Base-by-base conservation (phyloP, 148 eudicot species). In the Euryodendron excelsum region DNA sequence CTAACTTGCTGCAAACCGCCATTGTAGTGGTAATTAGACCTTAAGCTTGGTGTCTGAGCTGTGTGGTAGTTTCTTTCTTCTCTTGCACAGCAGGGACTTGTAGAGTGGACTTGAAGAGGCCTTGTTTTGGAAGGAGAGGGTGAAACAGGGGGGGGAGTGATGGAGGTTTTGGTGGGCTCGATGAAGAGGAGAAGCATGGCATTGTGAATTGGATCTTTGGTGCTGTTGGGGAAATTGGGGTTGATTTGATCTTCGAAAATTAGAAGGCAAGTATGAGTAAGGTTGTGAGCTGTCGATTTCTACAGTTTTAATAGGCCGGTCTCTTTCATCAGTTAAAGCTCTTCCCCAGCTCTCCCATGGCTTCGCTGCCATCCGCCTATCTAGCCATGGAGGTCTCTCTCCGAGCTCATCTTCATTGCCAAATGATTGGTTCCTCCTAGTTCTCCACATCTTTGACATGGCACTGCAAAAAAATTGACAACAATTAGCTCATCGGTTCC, bases 271-370 rank as follows among this genome's bases (percentile, higher is more conserved):
- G 85, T 92, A 85, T 9, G 91, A 84, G 83, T 85, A 86, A 25
- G 94, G 91, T 39, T 86, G 86, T 64, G 91, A 81, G 25, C 90
- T 88, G 85, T 93, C 97, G 6, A 93, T 87, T 84, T 93, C 94
- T 39, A 91, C 94, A 0, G 93, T 93, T 48, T 93, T 93, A 65
- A 88, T 74, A n/a, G 84, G 39, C 27, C 20, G 33, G 59, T 89
- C 91, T 41, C 89, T 85, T 17, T 84, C 86, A 81, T 92, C 94
- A 3, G 88, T 86, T 7, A 94, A 92, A 72, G 90, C 87, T 82
- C 97, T 86, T 62, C 80, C 87, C 74, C 87, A 82, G 58, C 65
- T 73, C 45, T 91, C 90, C 93, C 96, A 87, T 59, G 86, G 89
- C 79, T 87, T 88, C 33, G 86, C 33, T 18, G 89, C 80, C 93